phyloP scores from a whole-genome alignment of 306 rosid species.

The Carpinus viminea region DNA sequence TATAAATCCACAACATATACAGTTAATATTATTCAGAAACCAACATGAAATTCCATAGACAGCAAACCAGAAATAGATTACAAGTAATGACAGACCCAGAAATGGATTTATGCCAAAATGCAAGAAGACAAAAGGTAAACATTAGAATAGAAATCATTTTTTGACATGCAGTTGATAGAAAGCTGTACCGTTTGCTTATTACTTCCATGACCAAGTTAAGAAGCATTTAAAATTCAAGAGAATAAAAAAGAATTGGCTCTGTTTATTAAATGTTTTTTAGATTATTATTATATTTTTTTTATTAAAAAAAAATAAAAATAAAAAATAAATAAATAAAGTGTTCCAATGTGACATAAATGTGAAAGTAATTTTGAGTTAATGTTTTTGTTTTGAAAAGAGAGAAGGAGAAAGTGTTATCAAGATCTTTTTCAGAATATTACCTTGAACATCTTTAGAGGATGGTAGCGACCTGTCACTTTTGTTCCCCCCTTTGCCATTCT shows the following conservation, averaged over 20 bases:
- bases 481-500: constrained; percentile 40
- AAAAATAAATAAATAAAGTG: no score
- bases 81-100: neutral
- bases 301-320: no score
- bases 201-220: neutral
- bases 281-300: no score
- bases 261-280: no score
- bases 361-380: no score
- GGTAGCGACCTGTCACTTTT: constrained; percentile 40
- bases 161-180: neutral
- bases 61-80: neutral
- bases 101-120: neutral
- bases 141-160: neutral
- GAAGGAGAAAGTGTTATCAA: no score
- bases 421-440: constrained; percentile 28
- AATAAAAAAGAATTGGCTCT: neutral
- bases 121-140: neutral
- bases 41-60: neutral
- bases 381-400: no score
- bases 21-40: neutral
- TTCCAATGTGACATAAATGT: no score
- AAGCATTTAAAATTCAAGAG: neutral
- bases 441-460: constrained; percentile 51
- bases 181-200: neutral
- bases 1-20: constrained; percentile 15